phyloP scores from a whole-genome alignment of 164 flowering plant species.

The Piper longum region DNA sequence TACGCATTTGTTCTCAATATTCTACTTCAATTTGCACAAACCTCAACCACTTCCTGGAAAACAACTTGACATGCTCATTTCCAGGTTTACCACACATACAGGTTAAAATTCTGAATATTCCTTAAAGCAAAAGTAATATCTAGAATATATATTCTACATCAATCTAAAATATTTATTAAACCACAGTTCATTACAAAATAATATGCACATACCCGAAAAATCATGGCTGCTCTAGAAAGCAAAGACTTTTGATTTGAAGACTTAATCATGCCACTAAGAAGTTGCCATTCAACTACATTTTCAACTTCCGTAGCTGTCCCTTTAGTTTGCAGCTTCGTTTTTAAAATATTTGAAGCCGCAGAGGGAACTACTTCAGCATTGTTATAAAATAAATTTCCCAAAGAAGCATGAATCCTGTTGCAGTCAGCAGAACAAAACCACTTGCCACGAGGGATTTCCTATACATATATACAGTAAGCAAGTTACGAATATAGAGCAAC shows the following conservation, averaged over 20 bases:
- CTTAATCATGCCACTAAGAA: constrained; percentile 67
- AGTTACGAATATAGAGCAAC: background rate
- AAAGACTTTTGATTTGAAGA: constrained; percentile 35
- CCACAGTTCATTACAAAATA: background rate
- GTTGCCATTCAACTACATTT: constrained; percentile 44
- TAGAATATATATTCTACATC: background rate
- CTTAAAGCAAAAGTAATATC: background rate
- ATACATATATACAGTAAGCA: constrained; percentile 7
- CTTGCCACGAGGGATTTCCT: constrained; percentile 77
- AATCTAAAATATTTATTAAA: too few relatives aligned
- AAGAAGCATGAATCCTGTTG: constrained; percentile 33
- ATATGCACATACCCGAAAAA: constrained; percentile 55
- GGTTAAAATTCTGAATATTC: too few relatives aligned
- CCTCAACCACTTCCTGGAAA: too few relatives aligned
- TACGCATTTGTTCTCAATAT: too few relatives aligned
- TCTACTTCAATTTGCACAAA: too few relatives aligned
- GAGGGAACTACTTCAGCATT: constrained; percentile 43
- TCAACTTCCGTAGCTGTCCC: constrained; percentile 22
- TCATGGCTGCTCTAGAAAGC: constrained; percentile 67
- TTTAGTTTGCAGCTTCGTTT: constrained; percentile 34
- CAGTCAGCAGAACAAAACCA: constrained; percentile 87
- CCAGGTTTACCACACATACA: too few relatives aligned
- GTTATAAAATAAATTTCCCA: constrained; percentile 26
- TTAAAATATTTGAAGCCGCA: constrained; percentile 22
- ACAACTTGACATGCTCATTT: too few relatives aligned